Conservation (phyloP, 1,284 basidiomycete species). For the Cryptococcus jaspeensis region DNA sequence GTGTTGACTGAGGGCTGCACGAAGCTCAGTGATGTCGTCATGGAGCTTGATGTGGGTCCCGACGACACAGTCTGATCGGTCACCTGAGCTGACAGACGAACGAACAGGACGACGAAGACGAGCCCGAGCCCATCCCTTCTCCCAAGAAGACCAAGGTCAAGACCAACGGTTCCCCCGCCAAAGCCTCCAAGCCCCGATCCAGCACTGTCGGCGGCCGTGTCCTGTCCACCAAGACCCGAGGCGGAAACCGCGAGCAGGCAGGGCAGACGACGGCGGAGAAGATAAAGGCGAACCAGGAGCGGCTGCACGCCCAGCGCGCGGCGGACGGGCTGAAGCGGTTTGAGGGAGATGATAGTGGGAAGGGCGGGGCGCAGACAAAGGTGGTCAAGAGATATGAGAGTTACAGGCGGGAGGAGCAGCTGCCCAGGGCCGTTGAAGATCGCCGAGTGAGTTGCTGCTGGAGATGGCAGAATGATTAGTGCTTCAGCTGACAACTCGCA, state of each 20-base stretch:
- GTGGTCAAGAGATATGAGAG: conserved; percentile 94
- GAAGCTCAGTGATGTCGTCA: conserved; percentile 78
- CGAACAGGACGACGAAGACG: conserved; percentile 33
- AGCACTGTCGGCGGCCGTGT: conserved; percentile 69
- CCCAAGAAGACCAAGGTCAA: conserved; percentile 63
- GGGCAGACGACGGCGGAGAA: conserved; percentile 65
- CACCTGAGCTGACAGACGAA: background rate
- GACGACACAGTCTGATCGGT: background rate
- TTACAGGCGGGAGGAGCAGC: conserved; percentile 87
- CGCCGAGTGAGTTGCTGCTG: conserved; percentile 63
- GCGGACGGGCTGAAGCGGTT: conserved; percentile 79
- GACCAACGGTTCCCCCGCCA: conserved; percentile 37
- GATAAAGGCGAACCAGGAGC: conserved; percentile 83
- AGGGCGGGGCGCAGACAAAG: conserved; percentile 67
- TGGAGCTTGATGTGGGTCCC: conserved; percentile 65
- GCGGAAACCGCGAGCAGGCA: conserved; percentile 71
- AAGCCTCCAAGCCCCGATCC: conserved; percentile 10
- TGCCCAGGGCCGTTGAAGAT: conserved; percentile 76
- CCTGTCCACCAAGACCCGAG: conserved; percentile 77
- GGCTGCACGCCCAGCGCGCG: conserved; percentile 77
- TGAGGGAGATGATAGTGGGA: conserved; percentile 62
- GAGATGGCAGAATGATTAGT: too few relatives aligned
- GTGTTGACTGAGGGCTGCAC: conserved; percentile 83
- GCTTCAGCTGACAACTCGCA: conserved; percentile 43
- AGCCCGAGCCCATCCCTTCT: conserved; percentile 46